These are phyloP conservation scores for Paraphoma sp. DNA, from an alignment of 2,329 filamentous ascomycete species.

Conservation along the genomic window DNA sequence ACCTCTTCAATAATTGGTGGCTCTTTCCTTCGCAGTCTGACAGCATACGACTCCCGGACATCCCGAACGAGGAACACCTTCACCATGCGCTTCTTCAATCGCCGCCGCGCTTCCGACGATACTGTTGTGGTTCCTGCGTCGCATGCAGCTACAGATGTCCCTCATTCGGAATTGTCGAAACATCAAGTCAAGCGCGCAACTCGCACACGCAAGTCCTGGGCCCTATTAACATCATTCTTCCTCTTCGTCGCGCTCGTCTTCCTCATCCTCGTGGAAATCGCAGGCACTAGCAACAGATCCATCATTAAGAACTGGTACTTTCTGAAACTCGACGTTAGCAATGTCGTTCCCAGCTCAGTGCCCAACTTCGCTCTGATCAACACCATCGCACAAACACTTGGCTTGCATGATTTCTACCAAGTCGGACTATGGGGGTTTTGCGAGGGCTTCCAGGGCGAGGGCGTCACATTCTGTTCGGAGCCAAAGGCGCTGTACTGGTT, in stretches of 20 bases:
- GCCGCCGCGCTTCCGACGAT: constrained; percentile 23
- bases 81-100: constrained; percentile 33
- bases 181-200: constrained; percentile 48
- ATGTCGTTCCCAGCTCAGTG: constrained; percentile 77
- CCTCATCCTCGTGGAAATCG: constrained; percentile 80
- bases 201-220: constrained; percentile 64
- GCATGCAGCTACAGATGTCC: constrained; percentile 18
- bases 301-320: constrained; percentile 79
- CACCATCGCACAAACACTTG: constrained; percentile 83
- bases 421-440: constrained; percentile 93
- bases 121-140: constrained; percentile 17
- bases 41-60: background rate
- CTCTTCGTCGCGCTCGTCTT: constrained; percentile 80
- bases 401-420: constrained; percentile 92
- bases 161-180: constrained; percentile 40
- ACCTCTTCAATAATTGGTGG: background rate
- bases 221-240: constrained; percentile 69
- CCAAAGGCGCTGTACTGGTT: constrained; percentile 83
- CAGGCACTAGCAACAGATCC: constrained; percentile 69
- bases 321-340: constrained; percentile 80
- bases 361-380: constrained; percentile 80
- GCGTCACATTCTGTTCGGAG: constrained; percentile 76
- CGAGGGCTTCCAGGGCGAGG: constrained; percentile 78
- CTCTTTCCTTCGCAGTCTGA: constrained; percentile 2
- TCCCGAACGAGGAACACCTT: background rate